Evolutionary conservation across 2,329 filamentous ascomycete genomes (phyloP).

Genomic region (Leptographium radiaticola): DNA sequence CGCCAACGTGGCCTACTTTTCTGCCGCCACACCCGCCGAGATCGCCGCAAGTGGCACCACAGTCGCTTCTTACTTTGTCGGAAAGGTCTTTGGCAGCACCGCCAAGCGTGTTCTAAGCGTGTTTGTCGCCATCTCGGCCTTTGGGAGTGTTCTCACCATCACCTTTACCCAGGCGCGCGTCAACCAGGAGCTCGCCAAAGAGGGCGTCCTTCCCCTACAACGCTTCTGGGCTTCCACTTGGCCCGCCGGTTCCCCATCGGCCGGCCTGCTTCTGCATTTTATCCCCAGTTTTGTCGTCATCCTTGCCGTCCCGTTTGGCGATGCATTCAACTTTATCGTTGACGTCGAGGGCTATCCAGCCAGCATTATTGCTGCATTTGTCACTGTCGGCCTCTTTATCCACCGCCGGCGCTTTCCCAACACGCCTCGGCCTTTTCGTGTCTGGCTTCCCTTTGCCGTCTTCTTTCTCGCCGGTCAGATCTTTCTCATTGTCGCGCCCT

Average conservation of each 20-base stretch:
- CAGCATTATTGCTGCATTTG: conserved; percentile 41
- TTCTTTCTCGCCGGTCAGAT: conserved; percentile 27
- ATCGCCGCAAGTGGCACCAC: conserved; percentile 45
- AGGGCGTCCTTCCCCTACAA: conserved; percentile 51
- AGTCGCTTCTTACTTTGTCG: conserved; percentile 48
- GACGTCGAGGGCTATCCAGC: conserved; percentile 28
- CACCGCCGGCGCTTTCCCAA: conserved; percentile 23
- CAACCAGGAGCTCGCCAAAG: conserved; percentile 55
- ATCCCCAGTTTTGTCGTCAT: conserved; percentile 47
- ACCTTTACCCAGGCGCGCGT: conserved; percentile 55
- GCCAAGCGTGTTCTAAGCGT: conserved; percentile 45
- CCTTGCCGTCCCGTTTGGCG: conserved; percentile 18
- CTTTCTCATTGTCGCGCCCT: conserved; percentile 28
- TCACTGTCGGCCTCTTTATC: conserved; percentile 27
- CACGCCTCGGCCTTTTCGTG: conserved; percentile 41
- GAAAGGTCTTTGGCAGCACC: conserved; percentile 43
- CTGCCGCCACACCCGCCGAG: conserved; percentile 45
- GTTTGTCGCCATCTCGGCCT: conserved; percentile 46
- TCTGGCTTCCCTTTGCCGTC: conserved; percentile 37
- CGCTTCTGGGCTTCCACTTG: conserved; percentile 50
- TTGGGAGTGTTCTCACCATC: conserved; percentile 49
- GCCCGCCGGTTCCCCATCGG: conserved; percentile 52
- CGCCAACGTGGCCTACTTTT: conserved; percentile 53
- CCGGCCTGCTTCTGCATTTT: conserved; percentile 50
- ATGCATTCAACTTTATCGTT: conserved; percentile 51